Base-by-base conservation (phyloP, 352 stramenopile species). In the Globisporangium echinulatum region DNA sequence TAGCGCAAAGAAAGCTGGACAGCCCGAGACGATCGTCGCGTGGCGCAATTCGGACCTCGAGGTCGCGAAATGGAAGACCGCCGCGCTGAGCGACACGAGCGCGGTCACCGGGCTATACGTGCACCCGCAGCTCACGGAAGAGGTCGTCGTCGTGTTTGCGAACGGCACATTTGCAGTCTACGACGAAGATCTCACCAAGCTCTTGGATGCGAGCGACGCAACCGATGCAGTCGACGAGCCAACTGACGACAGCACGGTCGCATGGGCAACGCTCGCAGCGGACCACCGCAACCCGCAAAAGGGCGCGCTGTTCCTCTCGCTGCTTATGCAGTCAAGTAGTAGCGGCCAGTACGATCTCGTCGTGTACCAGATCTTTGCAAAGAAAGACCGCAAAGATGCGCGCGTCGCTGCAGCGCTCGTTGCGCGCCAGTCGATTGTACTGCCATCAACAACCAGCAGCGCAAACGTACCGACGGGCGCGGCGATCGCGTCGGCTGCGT, bases 11-110 rank as follows among this genome's bases (percentile, higher is more conserved):
- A 82, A 82, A 58, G 63, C 69, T 47, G 66, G 59, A 49, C 70
- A 82, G 52, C 61, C 59, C 14, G 70, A 88, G 59, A 71, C 65
- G 11, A 66, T 91, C 15, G 67, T 85, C 11, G 66, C 71, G 33
- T 92, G 82, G 82, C 69, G 75, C 25, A 72, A 88, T 56, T 68
- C 72, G 40, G 80, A 92, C 52, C 60, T 79, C 51, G 82, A 92
- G 38, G 72, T 85, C 43, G 67, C 61, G 53, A 88, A 85, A 61
- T 92, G 82, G 82, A 71, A 70, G 42, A 71, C 66, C 39, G 52
- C 67, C 10, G 46, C 77, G 46, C 60, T 88, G 42, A 58, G 70
- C 39, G 67, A 68, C 6, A 73, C 19, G 19, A 56, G 62, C 43
- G 68, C 62, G 9, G 71, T 80, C 0, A 67, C 71, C 54, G 65